Base-by-base conservation (phyloP, 164 flowering plant genomes). In the Magnolia officinalis region DNA sequence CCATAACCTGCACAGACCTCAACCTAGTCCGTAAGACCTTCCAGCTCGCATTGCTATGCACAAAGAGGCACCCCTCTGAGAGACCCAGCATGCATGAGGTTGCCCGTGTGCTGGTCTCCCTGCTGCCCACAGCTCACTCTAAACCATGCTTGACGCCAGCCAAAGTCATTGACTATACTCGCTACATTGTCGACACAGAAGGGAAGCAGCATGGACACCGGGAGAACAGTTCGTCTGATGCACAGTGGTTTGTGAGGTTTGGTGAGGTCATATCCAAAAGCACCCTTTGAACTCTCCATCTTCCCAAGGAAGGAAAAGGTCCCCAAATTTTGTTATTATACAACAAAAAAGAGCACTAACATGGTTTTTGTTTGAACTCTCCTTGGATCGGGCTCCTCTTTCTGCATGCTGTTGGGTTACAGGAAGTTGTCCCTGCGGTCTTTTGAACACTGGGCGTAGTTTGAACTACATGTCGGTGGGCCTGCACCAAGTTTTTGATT, bases 21-120 rank as follows among this genome's bases (percentile, higher is more conserved):
- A 52, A 81, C 13, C 91, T 89, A n/a, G 90, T 90, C 3, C 82
- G 84, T 67, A 93, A 93, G 84, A 85, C 89, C 13, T 92, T 93
- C 81, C 98, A 92, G 73, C 96, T 95, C 19, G 99, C 97, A 11
- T 76, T 95, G 58, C 84, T 95, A 13, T 95, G 99, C 86, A 87
- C 96, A 0, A 93, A 88, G 82, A 82, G 80, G 8, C 75, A 84
- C 61, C 96, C 96, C 0, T 88, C 87, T 0, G 99, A 92, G 72
- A 78, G 99, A 63, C 98, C 99, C 29, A 91, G 86, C 18, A 95
- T 95, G 99, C 96, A 91, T 11, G 95, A 91, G 72, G 98, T 95
- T 52, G 76, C 92, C 1, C 77, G 92, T 67, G 90, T 95, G 21
- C 77, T 95, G 61, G 77, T 85, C 21, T 93, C 98, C 4, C 78